Percentiles rank a stretch among this genome's conserved stretches.
Conservation (phyloP, 2,329 filamentous ascomycete species). For the Zelopaecilomyces penicillatus region DNA sequence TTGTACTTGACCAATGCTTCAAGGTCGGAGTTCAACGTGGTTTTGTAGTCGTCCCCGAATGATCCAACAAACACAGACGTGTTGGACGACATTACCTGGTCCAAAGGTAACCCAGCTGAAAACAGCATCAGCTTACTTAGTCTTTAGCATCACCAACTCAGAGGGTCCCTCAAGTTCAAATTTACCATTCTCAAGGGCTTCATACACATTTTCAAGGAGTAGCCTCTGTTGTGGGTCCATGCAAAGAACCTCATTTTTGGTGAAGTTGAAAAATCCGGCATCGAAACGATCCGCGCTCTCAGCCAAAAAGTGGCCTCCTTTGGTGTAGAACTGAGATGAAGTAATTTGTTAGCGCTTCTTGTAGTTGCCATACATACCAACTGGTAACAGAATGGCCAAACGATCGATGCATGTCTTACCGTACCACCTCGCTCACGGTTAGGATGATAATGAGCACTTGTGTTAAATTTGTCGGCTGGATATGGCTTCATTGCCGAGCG, state of each 20-base stretch:
- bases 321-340: not conserved
- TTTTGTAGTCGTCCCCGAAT: conserved; percentile 24
- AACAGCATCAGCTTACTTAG: not conserved
- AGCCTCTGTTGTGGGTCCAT: conserved; percentile 23
- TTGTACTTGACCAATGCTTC: conserved; percentile 20
- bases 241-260: conserved; percentile 13
- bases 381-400: too few relatives aligned
- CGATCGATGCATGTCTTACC: not conserved
- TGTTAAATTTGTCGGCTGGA: not conserved
- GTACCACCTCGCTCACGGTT: not conserved
- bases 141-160: too few relatives aligned
- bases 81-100: conserved; percentile 14
- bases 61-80: conserved; percentile 29
- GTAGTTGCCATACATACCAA: too few relatives aligned
- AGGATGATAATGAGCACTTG: not conserved
- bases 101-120: conserved; percentile 10
- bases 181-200: conserved; percentile 16
- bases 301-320: conserved; percentile 20
- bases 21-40: conserved; percentile 17
- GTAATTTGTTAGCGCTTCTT: not conserved
- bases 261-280: conserved; percentile 16
- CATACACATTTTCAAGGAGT: conserved; percentile 18
- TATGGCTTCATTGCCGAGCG: not conserved
- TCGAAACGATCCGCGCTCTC: conserved; percentile 16
- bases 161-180: too few relatives aligned